Percentiles rank a stretch among this genome's conserved stretches.
phyloP scores from a whole-genome alignment of 148 eudicot genomes.

The Silene latifolia region DNA sequence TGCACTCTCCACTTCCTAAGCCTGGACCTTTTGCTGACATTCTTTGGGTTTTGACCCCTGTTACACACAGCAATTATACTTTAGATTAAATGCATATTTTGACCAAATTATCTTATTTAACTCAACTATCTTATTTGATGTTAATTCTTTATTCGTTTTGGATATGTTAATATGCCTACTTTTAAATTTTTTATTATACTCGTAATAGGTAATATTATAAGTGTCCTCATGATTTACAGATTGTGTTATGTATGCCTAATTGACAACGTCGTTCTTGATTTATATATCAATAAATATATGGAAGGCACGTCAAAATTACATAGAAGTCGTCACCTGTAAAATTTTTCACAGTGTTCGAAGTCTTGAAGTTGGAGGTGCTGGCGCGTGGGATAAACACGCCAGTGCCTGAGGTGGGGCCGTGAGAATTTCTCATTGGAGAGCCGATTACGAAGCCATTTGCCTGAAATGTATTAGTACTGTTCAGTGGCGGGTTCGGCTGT shows the following conservation, averaged over 20 bases:
- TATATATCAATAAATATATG: too few species aligned
- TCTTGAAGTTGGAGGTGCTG: background rate
- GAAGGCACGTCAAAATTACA: background rate
- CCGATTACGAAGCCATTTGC: background rate
- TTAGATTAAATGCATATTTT: too few species aligned
- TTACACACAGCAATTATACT: background rate
- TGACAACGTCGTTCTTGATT: background rate
- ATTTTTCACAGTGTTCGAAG: background rate
- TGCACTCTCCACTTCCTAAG: background rate
- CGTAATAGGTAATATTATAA: too few species aligned
- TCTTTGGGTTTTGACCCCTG: conserved; percentile 2
- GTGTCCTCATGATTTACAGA: too few species aligned
- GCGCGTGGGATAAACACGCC: conserved; percentile 32
- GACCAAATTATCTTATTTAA: too few species aligned
- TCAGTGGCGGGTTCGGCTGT: conserved; percentile 9
- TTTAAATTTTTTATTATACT: too few species aligned
- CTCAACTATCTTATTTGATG: too few species aligned
- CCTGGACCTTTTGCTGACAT: background rate
- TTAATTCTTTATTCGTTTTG: too few species aligned
- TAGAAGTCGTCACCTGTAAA: conserved; percentile 1
- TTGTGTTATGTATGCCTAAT: too few species aligned
- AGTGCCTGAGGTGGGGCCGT: conserved; percentile 20
- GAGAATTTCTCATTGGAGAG: background rate
- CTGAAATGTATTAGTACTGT: background rate
- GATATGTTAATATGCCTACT: too few species aligned